Evolutionary conservation across 2,329 filamentous ascomycete species (phyloP), one percentile per base, ranked within the genome.

Genomic region (Amauroascus verrucosus): DNA sequence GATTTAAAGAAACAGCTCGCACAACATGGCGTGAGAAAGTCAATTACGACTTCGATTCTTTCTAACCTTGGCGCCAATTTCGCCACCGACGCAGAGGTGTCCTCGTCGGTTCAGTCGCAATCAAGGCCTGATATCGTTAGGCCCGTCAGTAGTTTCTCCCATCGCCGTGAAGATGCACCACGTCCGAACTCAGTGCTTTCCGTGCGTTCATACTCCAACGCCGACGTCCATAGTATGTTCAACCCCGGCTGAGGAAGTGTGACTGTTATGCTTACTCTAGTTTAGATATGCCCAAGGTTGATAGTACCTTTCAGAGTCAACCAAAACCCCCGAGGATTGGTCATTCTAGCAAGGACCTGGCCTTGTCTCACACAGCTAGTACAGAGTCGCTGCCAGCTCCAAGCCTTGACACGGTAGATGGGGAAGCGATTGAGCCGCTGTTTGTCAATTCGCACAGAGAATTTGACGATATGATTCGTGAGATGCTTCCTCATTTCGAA

Each of bases 1-100:
- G 90, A 96, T 64, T 74, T 97, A 32, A 93, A 93, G 72, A 85
- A 82, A 65, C 88, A 95, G 69, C 75, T 97, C 56, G 84, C 86
- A 65, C 83, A 82, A 63, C 86, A 86, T 68, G 88, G 88, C 63
- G 88, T 97, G 48, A 82, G 91, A 41, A 88, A 88, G 57, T 85
- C 88, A 13, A 96, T 95, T 63, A 85, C 87, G 57, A 80, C 83
- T 53, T 84, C 85, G 58, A 93, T 97, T 57, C 78, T 90, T 44
- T 80, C 85, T 53, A 84, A 85, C 58, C 78, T 95, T 51, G 79
- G 78, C 6, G 80, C 84, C 24, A 69, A 73, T 44, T 65, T 63
- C 28, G 62, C 57, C 57, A 43, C 56, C 22, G 63, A 67, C 44
- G 46, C 60, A 9, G 62, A 65, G 11, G 54, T 62, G 49, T 50